Base-by-base conservation (phyloP, 176 grass and related monocot species). In the Oryza coarctata region DNA sequence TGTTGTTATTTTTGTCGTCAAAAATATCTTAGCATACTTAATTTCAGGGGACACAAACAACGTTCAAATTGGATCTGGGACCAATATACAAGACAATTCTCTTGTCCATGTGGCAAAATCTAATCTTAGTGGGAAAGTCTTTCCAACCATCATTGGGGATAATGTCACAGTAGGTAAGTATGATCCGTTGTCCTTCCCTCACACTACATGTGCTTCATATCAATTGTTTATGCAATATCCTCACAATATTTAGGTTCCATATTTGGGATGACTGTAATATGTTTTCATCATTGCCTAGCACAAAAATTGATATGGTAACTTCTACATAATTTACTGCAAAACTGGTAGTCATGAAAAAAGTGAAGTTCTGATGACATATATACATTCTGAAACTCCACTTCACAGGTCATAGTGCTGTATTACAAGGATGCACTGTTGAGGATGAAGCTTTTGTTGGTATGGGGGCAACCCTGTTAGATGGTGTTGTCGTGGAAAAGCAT, bases 1-100 rank as follows among this genome's bases (percentile, higher is more conserved):
- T 14, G 32, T 25, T 17, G 12, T 72, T 70, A 70, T 7, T 41
- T 49, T 29, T 85, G 27, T 34, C 52, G 33, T 50, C 34, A 77
- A 65, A 71, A 77, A 22, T 77, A 31, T 35, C 8, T 33, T 52
- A 72, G 71, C 71, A 75, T 66, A 55, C 28, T 71, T 58, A 32
- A 86, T 72, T 89, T 78, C 86, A 98, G 95, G 95, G 64, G 95
- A 98, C 34, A 88, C 84, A 5, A 98, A 94, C 79, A 98, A 63
- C 13, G 71, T 98, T 69, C 82, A 81, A 50, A 87, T 98, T 58
- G 95, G 95, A 47, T 94, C 92, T 69, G 92, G 92, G 73, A 98
- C 95, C 41, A 98, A 98, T 66, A 98, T 98, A 86, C 95, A 98
- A 89, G 95, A 98, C 78, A 94, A 98, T 81, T 94, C 92, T 76